Evolutionary conservation across 257 asterid species (phyloP), one percentile per base, ranked within the genome.

Genomic region (Scutellaria barbata): DNA sequence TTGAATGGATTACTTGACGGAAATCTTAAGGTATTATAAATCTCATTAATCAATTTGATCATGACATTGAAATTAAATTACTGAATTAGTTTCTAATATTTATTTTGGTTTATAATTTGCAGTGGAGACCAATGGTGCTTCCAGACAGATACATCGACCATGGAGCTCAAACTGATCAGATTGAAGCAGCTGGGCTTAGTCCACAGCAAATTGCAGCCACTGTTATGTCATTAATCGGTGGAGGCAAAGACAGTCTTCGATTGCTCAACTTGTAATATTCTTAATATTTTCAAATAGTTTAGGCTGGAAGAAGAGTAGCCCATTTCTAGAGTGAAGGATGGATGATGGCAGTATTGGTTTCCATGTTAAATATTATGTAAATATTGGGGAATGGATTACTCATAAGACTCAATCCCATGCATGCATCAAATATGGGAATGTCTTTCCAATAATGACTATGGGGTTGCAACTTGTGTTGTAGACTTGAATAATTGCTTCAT

Each of bases 61-160:
- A 22, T 22, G 25, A 22, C 25, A 22, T 7, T 10, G 8, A 25
- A 25, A 1, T 8, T 18, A 20, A 25, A 10, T 11, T 10, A 10
- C 10, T 22, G 8, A 1, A 7, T 18, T 30, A 30, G 25, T 47
- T 12, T 7, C 17, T 37, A 0, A 52, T 3, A 25, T 7, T 40
- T 0, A 5, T 52, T 20, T 10, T 17, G 35, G 5, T 25, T 51
- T n/a, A 4, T 43, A 30, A 55, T 58, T 14, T 72, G 67, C 73
- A 87, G 91, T 88, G 87, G 95, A 81, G 95, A 74, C 78, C 95
- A 5, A 88, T 86, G 87, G 77, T 82, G 80, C 84, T 88, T 2
- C 95, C 91, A 0, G 92, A 85, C 12, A 84, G 91, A 71, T 85
- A 88, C 22, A 84, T 88, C 3, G 95, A 88, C 2, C 95, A 88